phyloP scores from a whole-genome alignment of 2,329 filamentous ascomycete genomes.

The Verticillium alfalfae region DNA sequence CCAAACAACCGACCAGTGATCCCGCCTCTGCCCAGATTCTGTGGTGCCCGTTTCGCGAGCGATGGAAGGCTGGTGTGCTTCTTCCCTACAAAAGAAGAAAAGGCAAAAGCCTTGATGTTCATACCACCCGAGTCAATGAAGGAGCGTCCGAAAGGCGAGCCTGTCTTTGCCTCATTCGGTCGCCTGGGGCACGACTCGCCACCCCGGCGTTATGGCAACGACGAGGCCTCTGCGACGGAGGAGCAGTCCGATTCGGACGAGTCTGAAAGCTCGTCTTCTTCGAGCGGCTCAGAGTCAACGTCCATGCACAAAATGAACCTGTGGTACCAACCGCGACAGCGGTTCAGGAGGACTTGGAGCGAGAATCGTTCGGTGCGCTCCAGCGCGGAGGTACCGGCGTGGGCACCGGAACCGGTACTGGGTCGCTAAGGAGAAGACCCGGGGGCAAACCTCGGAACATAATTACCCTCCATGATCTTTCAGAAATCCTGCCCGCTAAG shows the following conservation, averaged over 20 bases:
- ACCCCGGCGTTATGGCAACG: conserved; percentile 38
- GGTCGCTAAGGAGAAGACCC: conserved; percentile 35
- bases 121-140: conserved; percentile 37
- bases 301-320: conserved; percentile 54
- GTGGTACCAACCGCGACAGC: conserved; percentile 49
- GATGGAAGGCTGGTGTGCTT: conserved; percentile 62
- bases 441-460: conserved; percentile 56
- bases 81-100: conserved; percentile 63
- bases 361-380: conserved; percentile 52
- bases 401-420: conserved; percentile 43
- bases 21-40: conserved; percentile 51
- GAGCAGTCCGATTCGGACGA: conserved; percentile 46
- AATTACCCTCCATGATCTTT: conserved; percentile 67
- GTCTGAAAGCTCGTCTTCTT: conserved; percentile 42
- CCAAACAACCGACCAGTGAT: conserved; percentile 46
- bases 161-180: conserved; percentile 53
- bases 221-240: conserved; percentile 46
- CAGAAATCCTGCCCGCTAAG: conserved; percentile 71
- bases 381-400: conserved; percentile 55
- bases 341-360: conserved; percentile 50
- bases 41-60: conserved; percentile 56
- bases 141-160: conserved; percentile 46
- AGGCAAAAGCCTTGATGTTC: conserved; percentile 44
- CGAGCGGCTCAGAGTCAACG: conserved; percentile 57
- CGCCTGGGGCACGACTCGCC: conserved; percentile 46